phyloP scores from a whole-genome alignment of 371 early-diverging fungal species.

The Dinochytrium kinnereticum region DNA sequence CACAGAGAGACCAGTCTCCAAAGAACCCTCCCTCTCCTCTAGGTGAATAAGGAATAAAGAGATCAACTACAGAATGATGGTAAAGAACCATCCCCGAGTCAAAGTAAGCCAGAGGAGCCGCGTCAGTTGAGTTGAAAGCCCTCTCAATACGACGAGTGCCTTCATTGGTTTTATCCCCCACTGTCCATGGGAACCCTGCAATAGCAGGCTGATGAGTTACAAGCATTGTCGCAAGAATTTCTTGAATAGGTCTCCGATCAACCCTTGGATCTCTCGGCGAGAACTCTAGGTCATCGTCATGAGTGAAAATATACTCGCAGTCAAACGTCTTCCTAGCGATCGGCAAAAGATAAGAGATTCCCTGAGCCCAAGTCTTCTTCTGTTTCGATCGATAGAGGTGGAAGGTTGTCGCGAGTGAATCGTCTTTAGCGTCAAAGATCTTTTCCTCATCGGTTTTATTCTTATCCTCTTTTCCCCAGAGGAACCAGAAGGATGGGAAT shows the following conservation, averaged over 20 bases:
- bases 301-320: slow-evolving; percentile 48
- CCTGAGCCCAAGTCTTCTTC: slow-evolving; percentile 38
- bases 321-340: slow-evolving; percentile 5
- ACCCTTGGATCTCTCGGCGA: background rate
- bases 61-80: slow-evolving; percentile 40
- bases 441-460: background rate
- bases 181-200: slow-evolving; percentile 41
- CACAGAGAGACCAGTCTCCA: slow-evolving; percentile 43
- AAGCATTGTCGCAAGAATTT: slow-evolving; percentile 19
- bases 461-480: slow-evolving; percentile 28
- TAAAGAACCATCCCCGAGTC: slow-evolving; percentile 44
- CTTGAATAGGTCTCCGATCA: background rate
- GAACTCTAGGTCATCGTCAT: slow-evolving; percentile 41
- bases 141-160: slow-evolving; percentile 23
- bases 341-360: slow-evolving; percentile 27
- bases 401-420: slow-evolving; percentile 18
- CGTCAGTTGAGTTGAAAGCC: slow-evolving; percentile 23
- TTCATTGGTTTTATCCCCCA: slow-evolving; percentile 30
- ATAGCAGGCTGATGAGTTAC: slow-evolving; percentile 36
- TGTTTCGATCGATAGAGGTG: slow-evolving; percentile 12
- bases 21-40: slow-evolving; percentile 41
- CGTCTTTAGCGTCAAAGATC: background rate
- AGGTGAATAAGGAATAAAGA: slow-evolving; percentile 43
- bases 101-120: slow-evolving; percentile 40
- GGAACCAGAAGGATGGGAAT: slow-evolving; percentile 39